phyloP scores from a whole-genome alignment of 2,329 filamentous ascomycete genomes.

The Lachnellula cervina region DNA sequence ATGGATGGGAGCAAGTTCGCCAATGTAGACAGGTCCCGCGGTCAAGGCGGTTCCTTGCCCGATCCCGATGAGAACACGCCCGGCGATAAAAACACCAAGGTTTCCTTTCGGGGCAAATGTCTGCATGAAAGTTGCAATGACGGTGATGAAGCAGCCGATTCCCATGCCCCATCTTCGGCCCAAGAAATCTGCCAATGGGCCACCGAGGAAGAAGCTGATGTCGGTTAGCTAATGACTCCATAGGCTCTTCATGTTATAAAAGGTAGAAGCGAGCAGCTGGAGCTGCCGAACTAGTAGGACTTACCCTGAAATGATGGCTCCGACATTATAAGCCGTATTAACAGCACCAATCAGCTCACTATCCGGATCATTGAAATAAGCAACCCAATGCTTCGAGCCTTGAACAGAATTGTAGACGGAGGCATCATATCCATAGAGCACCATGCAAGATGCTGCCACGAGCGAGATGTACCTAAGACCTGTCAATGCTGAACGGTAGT shows the following conservation, averaged over 20 bases:
- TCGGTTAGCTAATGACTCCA: background rate
- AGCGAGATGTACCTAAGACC: slow-evolving; percentile 58
- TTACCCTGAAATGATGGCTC: slow-evolving; percentile 58
- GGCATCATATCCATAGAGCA: slow-evolving; percentile 70
- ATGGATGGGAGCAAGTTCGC: slow-evolving; percentile 58
- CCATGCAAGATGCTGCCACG: slow-evolving; percentile 69
- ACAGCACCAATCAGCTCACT: slow-evolving; percentile 47
- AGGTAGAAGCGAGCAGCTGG: background rate
- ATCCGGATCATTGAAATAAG: slow-evolving; percentile 48
- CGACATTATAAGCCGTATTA: slow-evolving; percentile 67
- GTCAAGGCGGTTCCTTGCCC: slow-evolving; percentile 66
- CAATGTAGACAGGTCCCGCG: slow-evolving; percentile 66
- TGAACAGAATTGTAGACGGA: slow-evolving; percentile 70
- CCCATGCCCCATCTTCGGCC: slow-evolving; percentile 63
- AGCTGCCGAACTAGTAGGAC: background rate
- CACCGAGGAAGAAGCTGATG: slow-evolving; percentile 58
- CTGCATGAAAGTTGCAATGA: slow-evolving; percentile 66
- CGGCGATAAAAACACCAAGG: slow-evolving; percentile 63
- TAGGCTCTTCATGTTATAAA: too few species aligned
- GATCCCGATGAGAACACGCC: slow-evolving; percentile 63
- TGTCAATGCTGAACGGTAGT: background rate
- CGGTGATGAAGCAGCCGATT: slow-evolving; percentile 57
- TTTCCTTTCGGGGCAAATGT: slow-evolving; percentile 56
- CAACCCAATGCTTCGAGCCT: slow-evolving; percentile 60
- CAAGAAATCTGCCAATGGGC: slow-evolving; percentile 53